These are phyloP conservation scores for Sarcomyxa edulis DNA, from an alignment of 768 basidiomycete species.

Conservation along the genomic window DNA sequence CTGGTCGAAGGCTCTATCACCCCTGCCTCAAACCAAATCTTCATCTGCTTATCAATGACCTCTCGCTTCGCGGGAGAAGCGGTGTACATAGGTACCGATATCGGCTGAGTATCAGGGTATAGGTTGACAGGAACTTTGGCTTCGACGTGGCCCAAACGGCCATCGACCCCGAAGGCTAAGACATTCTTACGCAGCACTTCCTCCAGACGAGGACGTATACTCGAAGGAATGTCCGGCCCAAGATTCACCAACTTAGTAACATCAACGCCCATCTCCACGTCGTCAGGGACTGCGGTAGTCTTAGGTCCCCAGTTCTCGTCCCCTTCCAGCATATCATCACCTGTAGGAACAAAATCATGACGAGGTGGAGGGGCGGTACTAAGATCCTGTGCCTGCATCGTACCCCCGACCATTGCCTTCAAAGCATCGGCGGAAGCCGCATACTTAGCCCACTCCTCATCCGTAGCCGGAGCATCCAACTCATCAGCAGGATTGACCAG, in stretches of 20 bases:
- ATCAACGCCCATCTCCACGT: slow-evolving; percentile 1
- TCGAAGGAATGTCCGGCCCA: slow-evolving; percentile 11
- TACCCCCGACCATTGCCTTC: slow-evolving; percentile 1
- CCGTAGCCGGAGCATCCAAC: slow-evolving; percentile 6
- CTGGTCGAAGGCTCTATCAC: too few relatives aligned
- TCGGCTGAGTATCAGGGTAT: slow-evolving; percentile 17
- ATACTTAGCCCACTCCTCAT: background rate
- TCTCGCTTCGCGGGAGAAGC: slow-evolving; percentile 21
- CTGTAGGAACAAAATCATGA: too few relatives aligned
- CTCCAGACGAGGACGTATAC: slow-evolving; percentile 8
- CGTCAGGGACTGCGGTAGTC: slow-evolving; percentile 16
- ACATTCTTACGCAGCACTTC: slow-evolving; percentile 11
- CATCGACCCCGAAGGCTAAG: slow-evolving; percentile 24
- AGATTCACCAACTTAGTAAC: slow-evolving; percentile 11
- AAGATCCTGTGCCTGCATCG: too few relatives aligned
- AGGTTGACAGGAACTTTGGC: slow-evolving; percentile 19
- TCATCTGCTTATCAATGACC: slow-evolving; percentile 23
- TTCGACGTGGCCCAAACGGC: slow-evolving; percentile 21
- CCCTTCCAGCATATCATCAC: too few relatives aligned
- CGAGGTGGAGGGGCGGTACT: too few relatives aligned
- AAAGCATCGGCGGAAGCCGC: slow-evolving; percentile 5
- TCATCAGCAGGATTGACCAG: slow-evolving; percentile 3
- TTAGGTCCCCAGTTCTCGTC: too few relatives aligned
- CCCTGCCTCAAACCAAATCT: slow-evolving; percentile 24
- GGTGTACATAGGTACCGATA: too few relatives aligned